phyloP scores from a whole-genome alignment of 495 filamentous ascomycete genomes.

The Lasiosphaeria miniovina region DNA sequence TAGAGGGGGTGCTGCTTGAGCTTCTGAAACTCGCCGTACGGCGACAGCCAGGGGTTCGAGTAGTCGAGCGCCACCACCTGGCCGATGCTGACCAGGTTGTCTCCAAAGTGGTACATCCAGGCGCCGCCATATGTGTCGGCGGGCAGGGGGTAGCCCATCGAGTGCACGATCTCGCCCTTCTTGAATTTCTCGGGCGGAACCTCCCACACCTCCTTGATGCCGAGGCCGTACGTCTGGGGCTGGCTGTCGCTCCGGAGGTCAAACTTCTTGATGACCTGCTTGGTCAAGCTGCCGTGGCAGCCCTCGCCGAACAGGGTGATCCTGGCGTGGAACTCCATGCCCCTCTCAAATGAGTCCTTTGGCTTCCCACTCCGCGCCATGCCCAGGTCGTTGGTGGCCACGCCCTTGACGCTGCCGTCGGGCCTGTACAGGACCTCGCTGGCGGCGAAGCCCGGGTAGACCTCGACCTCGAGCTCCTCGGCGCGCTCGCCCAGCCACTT shows the following conservation, averaged over 20 bases:
- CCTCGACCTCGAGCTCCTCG: constrained; percentile 96
- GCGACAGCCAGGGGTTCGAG: constrained; percentile 92
- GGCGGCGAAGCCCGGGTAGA: constrained; percentile 94
- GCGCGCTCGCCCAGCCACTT: constrained; percentile 95
- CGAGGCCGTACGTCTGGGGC: constrained; percentile 91
- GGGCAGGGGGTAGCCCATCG: constrained; percentile 90
- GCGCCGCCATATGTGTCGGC: constrained; percentile 90
- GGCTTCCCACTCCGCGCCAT: constrained; percentile 76
- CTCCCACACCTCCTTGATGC: constrained; percentile 97
- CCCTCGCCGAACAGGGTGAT: constrained; percentile 94
- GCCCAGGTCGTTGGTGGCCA: constrained; percentile 94
- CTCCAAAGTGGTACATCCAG: constrained; percentile 99
- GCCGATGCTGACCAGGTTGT: constrained; percentile 92
- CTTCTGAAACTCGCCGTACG: constrained; percentile 96
- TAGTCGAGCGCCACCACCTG: constrained; percentile 95
- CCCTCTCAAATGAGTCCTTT: constrained; percentile 89
- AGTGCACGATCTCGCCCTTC: constrained; percentile 81
- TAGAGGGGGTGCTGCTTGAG: constrained; percentile 96
- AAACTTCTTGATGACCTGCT: constrained; percentile 93
- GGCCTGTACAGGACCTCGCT: constrained; percentile 83
- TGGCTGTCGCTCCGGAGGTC: constrained; percentile 86
- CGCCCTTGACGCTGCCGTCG: constrained; percentile 87
- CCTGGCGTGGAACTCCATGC: constrained; percentile 97
- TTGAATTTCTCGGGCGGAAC: constrained; percentile 88
- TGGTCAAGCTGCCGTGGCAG: constrained; percentile 93